A percentile compares a stretch with the other conserved stretches of the same genome.
phyloP scores from a whole-genome alignment of 306 rosid genomes.

The Lathyrus oleraceus region DNA sequence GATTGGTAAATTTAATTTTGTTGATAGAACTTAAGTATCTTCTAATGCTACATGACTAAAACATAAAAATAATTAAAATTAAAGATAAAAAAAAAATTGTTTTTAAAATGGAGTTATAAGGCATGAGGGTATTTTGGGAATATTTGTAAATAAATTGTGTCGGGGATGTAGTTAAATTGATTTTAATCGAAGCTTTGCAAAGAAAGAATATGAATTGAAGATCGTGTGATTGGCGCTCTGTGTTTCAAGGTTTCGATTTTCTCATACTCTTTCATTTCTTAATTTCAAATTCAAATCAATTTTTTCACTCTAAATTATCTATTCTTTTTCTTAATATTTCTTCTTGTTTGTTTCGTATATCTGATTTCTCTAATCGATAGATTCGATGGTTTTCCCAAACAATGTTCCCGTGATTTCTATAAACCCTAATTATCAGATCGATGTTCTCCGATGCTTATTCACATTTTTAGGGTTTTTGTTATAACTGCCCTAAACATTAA shows the following conservation, averaged over 20 bases:
- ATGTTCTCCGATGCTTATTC: not conserved
- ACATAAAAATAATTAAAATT: no score
- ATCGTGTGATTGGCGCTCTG: not conserved
- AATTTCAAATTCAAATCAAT: not conserved
- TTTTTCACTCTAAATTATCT: not conserved
- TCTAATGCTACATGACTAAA: no score
- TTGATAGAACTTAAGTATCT: no score
- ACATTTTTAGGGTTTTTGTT: conserved; percentile 27
- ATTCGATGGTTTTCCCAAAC: not conserved
- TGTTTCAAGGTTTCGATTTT: conserved; percentile 10
- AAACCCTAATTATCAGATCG: conserved; percentile 12
- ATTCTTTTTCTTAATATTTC: not conserved
- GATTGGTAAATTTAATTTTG: no score
- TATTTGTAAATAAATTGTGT: no score
- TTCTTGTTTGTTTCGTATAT: not conserved
- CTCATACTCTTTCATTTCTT: not conserved
- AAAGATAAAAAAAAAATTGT: no score
- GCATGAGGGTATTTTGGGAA: no score
- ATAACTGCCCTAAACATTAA: not conserved
- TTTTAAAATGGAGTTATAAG: no score
- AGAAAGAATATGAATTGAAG: no score
- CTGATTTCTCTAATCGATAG: not conserved
- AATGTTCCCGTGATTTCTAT: not conserved
- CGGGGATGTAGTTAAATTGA: no score
- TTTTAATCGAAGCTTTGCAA: no score